These are phyloP conservation scores for Candida nitratophila DNA, from an alignment of 805 yeast species.

Conservation along the genomic window DNA sequence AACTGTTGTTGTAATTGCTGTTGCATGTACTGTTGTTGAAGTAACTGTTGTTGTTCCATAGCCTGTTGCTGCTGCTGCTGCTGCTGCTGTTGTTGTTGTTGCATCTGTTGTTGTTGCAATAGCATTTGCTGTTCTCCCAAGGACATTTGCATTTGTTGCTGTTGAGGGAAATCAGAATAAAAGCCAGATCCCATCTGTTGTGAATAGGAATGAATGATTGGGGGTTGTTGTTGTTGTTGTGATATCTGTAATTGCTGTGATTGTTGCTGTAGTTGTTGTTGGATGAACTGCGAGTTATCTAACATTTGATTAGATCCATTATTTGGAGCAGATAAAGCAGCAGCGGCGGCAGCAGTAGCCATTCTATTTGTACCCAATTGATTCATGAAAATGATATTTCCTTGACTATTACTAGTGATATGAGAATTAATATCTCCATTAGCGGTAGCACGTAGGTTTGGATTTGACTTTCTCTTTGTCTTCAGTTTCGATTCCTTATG, in stretches of 20 bases:
- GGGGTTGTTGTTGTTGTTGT: neutral
- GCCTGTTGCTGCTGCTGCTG: neutral
- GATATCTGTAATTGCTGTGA: too few relatives aligned
- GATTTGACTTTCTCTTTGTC: neutral
- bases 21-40: neutral
- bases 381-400: neutral
- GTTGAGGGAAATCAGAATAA: neutral
- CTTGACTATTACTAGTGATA: neutral
- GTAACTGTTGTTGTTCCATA: neutral
- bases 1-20: neutral
- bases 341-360: constrained; percentile 1
- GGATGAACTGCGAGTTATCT: too few relatives aligned
- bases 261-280: neutral
- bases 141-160: neutral
- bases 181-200: neutral
- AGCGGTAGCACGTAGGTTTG: neutral
- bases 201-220: neutral
- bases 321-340: neutral
- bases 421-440: neutral
- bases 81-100: neutral
- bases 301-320: too few relatives aligned
- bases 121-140: too few relatives aligned
- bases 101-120: neutral
- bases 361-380: neutral
- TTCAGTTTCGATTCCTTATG: neutral